Conservation (phyloP, 2,329 filamentous ascomycete genomes). For the Aphanoascus verrucosus region DNA sequence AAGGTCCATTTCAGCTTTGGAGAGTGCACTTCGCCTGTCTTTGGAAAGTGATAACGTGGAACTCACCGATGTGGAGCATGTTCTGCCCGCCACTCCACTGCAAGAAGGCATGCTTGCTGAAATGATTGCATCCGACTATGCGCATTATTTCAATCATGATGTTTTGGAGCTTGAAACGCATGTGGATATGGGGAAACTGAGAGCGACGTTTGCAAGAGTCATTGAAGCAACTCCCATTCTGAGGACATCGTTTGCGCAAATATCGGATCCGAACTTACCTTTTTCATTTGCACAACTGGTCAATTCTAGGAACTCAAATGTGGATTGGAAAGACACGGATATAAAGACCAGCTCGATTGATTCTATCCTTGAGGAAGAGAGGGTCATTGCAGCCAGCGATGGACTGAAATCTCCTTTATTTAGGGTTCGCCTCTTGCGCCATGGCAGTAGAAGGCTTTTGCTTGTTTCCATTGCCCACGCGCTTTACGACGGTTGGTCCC, state of each 20-base stretch:
- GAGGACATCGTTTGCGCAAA: conserved; percentile 59
- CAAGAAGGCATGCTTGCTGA: conserved; percentile 80
- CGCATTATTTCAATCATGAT: conserved; percentile 78
- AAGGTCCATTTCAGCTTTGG: conserved; percentile 4
- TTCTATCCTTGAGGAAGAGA: conserved; percentile 18
- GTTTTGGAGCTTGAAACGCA: conserved; percentile 50
- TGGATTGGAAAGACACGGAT: conserved; percentile 28
- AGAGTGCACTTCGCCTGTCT: conserved; percentile 30
- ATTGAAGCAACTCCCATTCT: conserved; percentile 57
- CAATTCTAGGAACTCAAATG: conserved; percentile 19
- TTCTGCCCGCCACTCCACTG: conserved; percentile 67
- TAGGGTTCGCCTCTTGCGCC: conserved; percentile 30
- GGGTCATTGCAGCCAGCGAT: conserved; percentile 15
- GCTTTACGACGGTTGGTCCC: conserved; percentile 80
- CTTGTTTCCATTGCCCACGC: conserved; percentile 70
- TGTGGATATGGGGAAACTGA: conserved; percentile 48
- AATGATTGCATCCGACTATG: conserved; percentile 64
- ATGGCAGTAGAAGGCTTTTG: conserved; percentile 33
- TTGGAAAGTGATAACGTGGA: conserved; percentile 28
- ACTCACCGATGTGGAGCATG: conserved; percentile 41
- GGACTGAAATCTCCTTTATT: conserved; percentile 21
- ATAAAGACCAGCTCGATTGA: conserved; percentile 19
- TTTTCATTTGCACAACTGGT: conserved; percentile 49
- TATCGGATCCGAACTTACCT: conserved; percentile 51
- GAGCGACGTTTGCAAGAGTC: conserved; percentile 52